These are phyloP conservation scores for Brassica incana DNA, from an alignment of 345 rosid genomes.

Conservation along the genomic window DNA sequence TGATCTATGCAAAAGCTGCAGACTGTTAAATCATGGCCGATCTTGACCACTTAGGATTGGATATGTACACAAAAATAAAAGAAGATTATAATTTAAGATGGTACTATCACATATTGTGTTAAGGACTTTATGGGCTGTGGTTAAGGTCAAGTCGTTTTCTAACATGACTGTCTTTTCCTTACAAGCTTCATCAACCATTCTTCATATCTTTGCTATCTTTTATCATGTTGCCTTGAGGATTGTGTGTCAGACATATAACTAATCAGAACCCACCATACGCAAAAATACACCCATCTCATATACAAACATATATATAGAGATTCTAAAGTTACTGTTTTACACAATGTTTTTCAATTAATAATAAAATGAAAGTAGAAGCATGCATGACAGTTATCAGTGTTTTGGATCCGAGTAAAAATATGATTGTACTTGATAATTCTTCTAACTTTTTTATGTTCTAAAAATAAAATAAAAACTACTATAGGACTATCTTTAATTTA, in stretches of 20 bases:
- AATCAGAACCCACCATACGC: constrained; percentile 32
- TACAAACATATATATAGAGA: not conserved
- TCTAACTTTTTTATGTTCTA: not conserved
- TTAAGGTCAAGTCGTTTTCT: constrained; percentile 46
- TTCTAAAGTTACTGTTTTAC: not conserved
- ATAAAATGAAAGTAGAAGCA: not conserved
- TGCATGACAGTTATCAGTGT: constrained; percentile 2
- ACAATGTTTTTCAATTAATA: not conserved
- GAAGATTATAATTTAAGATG: constrained; percentile 18
- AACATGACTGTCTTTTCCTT: constrained; percentile 44
- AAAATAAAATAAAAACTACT: not conserved
- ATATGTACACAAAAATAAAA: constrained; percentile 22
- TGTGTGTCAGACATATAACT: constrained; percentile 37
- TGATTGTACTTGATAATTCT: not conserved
- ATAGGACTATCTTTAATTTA: not conserved
- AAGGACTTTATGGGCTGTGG: constrained; percentile 40
- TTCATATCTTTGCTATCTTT: constrained; percentile 41
- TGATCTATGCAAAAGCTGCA: constrained; percentile 42
- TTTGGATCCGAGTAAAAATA: not conserved
- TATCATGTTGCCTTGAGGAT: constrained; percentile 39
- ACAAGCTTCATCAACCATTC: constrained; percentile 37
- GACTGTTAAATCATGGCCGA: constrained; percentile 39
- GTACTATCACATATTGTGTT: constrained; percentile 28
- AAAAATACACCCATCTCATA: constrained; percentile 20
- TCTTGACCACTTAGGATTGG: constrained; percentile 37